Percentiles rank a stretch among this genome's conserved stretches.
These are phyloP conservation scores for Lipomyces yamadae DNA, from an alignment of 805 yeast species.

Conservation along the genomic window DNA sequence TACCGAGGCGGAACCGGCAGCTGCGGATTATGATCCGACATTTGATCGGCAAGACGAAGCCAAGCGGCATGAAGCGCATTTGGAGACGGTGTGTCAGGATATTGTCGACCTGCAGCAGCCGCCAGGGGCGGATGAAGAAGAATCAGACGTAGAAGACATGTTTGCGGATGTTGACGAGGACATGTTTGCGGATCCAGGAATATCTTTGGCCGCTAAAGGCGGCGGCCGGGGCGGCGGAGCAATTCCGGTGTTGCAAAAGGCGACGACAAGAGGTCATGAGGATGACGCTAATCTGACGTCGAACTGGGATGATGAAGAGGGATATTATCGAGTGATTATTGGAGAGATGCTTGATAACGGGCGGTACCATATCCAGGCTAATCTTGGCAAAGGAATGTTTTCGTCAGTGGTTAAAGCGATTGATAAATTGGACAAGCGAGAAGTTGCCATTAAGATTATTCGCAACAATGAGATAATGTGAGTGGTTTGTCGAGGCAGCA, in stretches of 20 bases:
- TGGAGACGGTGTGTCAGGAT: neutral
- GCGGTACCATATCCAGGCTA: conserved; percentile 42
- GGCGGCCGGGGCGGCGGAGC: conserved; percentile 9
- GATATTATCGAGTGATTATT: conserved; percentile 44
- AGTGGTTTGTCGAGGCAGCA: neutral
- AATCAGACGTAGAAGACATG: conserved; percentile 40
- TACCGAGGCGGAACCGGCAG: conserved; percentile 12
- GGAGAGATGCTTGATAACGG: conserved; percentile 44
- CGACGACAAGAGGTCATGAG: conserved; percentile 10
- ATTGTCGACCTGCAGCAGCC: neutral
- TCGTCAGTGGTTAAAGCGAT: conserved; percentile 45
- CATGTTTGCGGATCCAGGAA: conserved; percentile 33
- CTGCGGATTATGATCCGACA: conserved; percentile 16
- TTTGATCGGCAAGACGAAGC: conserved; percentile 20
- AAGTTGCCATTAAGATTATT: conserved; percentile 62
- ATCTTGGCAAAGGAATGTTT: conserved; percentile 46
- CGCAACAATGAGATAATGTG: conserved; percentile 68
- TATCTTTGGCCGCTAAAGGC: conserved; percentile 2
- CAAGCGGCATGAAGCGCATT: conserved; percentile 6
- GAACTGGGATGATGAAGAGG: conserved; percentile 47
- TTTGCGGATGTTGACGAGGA: conserved; percentile 38
- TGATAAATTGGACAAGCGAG: conserved; percentile 35
- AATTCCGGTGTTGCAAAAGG: conserved; percentile 17
- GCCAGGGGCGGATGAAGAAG: conserved; percentile 24
- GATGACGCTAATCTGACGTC: conserved; percentile 40